These are phyloP conservation scores for Thymus mandschuricus DNA, from an alignment of 257 asterid genomes.

Conservation along the genomic window DNA sequence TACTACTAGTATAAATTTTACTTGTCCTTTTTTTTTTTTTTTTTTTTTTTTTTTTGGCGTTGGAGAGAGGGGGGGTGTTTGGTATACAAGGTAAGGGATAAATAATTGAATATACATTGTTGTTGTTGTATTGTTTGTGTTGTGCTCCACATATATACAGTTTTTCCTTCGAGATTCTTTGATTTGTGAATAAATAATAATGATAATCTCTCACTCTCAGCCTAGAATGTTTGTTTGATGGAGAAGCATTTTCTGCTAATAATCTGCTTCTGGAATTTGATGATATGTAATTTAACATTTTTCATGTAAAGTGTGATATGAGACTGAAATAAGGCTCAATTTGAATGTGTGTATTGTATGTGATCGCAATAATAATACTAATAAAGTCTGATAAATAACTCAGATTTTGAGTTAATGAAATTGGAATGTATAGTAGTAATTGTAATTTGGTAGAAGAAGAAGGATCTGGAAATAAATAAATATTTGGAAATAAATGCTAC, in stretches of 20 bases:
- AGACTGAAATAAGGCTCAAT: too few species aligned
- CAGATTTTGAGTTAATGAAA: too few species aligned
- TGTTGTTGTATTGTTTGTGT: slow-evolving; percentile 20
- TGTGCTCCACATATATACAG: slow-evolving; percentile 19
- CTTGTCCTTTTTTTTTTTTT: neutral
- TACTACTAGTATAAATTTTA: neutral
- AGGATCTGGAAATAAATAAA: too few species aligned
- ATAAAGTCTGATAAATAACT: too few species aligned
- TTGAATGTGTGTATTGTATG: too few species aligned
- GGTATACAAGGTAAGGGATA: slow-evolving; percentile 20
- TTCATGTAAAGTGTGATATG: too few species aligned
- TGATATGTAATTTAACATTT: too few species aligned
- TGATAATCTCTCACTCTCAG: neutral
- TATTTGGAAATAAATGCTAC: too few species aligned
- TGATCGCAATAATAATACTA: too few species aligned
- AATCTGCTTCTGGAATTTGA: too few species aligned
- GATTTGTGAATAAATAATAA: slow-evolving; percentile 32
- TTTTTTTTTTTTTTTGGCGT: neutral
- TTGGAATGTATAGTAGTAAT: too few species aligned
- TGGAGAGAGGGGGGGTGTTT: slow-evolving; percentile 28
- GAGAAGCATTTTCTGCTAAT: neutral
- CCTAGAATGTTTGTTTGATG: neutral
- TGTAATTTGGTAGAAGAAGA: too few species aligned
- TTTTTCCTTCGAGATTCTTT: neutral
- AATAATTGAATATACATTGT: slow-evolving; percentile 31